Evolutionary conservation across 345 rosid genomes (phyloP).

Genomic region (Excoecaria agallocha): DNA sequence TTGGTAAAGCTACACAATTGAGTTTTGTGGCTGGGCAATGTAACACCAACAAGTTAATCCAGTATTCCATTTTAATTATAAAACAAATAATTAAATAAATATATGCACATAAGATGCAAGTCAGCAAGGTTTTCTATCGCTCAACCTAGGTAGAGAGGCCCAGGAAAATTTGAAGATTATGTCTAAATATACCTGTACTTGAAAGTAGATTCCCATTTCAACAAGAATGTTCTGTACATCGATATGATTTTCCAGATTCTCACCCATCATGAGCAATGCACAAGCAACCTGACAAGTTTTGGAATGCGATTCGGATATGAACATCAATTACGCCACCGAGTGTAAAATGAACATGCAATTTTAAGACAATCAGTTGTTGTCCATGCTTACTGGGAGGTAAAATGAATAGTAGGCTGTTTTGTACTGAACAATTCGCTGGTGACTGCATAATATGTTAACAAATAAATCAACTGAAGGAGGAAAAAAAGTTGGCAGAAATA

Average conservation of each 20-base stretch:
- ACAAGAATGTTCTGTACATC: constrained; percentile 38
- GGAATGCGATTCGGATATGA: neutral
- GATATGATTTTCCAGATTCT: constrained; percentile 38
- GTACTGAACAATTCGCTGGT: constrained; percentile 41
- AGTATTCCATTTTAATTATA: neutral
- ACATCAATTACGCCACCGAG: neutral
- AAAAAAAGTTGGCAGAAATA: neutral
- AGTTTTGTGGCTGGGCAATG: neutral
- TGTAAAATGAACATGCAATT: neutral
- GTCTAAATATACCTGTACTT: constrained; percentile 37
- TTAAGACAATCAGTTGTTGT: neutral
- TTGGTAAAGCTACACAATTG: neutral
- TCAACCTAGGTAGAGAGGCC: neutral
- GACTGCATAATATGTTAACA: constrained; percentile 23
- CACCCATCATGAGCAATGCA: constrained; percentile 44
- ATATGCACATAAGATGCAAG: neutral
- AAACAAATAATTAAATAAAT: no score
- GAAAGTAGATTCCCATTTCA: constrained; percentile 47
- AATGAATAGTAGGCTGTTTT: constrained; percentile 49
- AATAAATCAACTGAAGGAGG: neutral
- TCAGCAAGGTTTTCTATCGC: neutral
- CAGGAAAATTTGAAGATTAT: neutral
- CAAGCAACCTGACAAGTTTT: constrained; percentile 38
- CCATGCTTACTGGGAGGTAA: constrained; percentile 42
- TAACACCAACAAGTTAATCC: neutral